phyloP scores from a whole-genome alignment of 768 basidiomycete species.

The Tubosaeta brunneosetosa region DNA sequence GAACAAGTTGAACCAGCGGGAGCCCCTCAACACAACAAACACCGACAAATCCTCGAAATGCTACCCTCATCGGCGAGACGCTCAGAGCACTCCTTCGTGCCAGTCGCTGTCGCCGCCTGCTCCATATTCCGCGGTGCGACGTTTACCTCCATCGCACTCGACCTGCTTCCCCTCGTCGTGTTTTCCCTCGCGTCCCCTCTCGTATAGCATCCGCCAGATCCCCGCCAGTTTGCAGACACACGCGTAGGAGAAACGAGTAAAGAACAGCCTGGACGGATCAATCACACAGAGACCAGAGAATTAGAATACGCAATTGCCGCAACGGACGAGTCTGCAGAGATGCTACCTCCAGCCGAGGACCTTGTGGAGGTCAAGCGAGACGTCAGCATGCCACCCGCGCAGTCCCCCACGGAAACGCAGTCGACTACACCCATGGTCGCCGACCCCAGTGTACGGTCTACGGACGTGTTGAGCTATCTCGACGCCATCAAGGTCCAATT shows the following conservation, averaged over 20 bases:
- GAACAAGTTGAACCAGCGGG: too few relatives aligned
- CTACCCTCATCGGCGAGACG: too few relatives aligned
- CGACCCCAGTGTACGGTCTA: constrained; percentile 20
- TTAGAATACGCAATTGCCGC: not conserved
- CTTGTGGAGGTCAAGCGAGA: constrained; percentile 18
- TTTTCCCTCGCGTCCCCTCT: constrained; percentile 91
- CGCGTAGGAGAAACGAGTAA: constrained; percentile 18
- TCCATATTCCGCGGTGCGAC: constrained; percentile 95
- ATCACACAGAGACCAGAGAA: constrained; percentile 5
- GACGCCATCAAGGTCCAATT: constrained; percentile 64
- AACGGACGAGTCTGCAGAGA: constrained; percentile 7
- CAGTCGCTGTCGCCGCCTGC: too few relatives aligned
- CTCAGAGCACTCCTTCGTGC: constrained; percentile 55
- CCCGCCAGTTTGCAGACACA: constrained; percentile 48
- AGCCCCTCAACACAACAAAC: too few relatives aligned
- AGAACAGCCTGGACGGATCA: constrained; percentile 8
- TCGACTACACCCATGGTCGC: constrained; percentile 11
- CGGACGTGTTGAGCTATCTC: constrained; percentile 58
- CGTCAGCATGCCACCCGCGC: constrained; percentile 22
- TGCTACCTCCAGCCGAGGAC: constrained; percentile 9
- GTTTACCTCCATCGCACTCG: constrained; percentile 84
- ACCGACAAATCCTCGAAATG: too few relatives aligned
- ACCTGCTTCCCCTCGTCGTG: constrained; percentile 81
- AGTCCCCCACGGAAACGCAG: constrained; percentile 7
- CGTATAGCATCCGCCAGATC: constrained; percentile 70